Conservation (phyloP, 1,139 yeast species). For the Protomyces inouyei region DNA sequence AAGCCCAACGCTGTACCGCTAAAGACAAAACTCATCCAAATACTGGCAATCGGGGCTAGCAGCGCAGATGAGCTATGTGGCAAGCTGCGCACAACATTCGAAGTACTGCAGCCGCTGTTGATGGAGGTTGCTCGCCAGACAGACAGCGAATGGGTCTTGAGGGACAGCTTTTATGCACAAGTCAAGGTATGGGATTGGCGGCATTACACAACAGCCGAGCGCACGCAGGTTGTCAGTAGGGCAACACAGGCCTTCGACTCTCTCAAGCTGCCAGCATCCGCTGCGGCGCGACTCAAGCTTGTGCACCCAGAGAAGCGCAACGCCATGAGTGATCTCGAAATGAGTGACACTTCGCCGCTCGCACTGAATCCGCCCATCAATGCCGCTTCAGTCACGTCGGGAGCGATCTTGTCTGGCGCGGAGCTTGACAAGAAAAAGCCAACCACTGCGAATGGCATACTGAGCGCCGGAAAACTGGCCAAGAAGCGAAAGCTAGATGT, state of each 20-base stretch:
- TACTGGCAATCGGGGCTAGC: conserved; percentile 16
- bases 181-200: conserved; percentile 42
- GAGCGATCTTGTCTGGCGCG: neutral
- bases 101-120: conserved; percentile 3
- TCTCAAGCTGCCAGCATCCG: conserved; percentile 33
- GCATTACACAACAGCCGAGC: conserved; percentile 37
- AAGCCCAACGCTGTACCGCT: conserved; percentile 1
- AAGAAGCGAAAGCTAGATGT: conserved; percentile 2
- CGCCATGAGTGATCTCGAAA: conserved; percentile 1
- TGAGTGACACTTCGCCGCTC: conserved; percentile 13
- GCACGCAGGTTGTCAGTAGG: conserved; percentile 36
- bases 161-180: conserved; percentile 37
- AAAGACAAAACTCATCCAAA: conserved; percentile 11
- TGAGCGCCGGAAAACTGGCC: conserved; percentile 5
- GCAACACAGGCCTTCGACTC: conserved; percentile 38
- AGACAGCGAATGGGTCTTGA: conserved; percentile 30
- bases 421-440: neutral
- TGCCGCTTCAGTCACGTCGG: neutral
- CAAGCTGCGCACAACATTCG: conserved; percentile 6
- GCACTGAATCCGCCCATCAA: conserved; percentile 10
- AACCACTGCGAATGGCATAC: conserved; percentile 4
- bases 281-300: conserved; percentile 1
- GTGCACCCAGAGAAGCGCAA: conserved; percentile 22
- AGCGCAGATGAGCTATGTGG: conserved; percentile 1
- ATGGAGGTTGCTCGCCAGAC: conserved; percentile 5